These are phyloP conservation scores for Ettlia oleoabundans DNA, from an alignment of 139 green algal genomes.

Conservation along the genomic window DNA sequence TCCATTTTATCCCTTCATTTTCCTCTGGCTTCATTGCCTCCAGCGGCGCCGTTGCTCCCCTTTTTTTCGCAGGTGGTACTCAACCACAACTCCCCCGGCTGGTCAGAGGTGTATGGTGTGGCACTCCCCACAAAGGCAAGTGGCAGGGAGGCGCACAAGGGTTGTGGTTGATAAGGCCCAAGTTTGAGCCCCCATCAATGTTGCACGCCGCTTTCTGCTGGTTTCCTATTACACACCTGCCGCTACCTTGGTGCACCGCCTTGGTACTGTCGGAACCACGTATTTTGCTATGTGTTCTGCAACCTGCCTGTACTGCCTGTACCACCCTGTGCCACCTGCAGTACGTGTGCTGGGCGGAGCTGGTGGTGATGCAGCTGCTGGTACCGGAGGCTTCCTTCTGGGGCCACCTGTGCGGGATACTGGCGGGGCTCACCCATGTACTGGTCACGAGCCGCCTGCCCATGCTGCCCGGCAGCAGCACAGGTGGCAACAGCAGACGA, in stretches of 20 bases:
- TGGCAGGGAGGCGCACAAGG: no score
- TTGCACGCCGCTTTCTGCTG: no score
- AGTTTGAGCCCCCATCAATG: no score
- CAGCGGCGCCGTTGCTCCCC: not conserved
- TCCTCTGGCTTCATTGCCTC: not conserved
- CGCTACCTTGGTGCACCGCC: no score
- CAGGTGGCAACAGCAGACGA: not conserved
- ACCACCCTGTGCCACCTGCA: constrained; percentile 26
- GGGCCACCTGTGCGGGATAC: constrained; percentile 79
- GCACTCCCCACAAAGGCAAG: constrained; percentile 74
- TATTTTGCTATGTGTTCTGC: no score
- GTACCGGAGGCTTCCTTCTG: constrained; percentile 71
- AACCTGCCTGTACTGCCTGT: not conserved
- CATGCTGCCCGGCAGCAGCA: not conserved
- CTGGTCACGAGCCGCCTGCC: constrained; percentile 28
- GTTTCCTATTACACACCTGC: no score
- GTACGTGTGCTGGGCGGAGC: constrained; percentile 73
- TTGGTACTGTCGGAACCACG: no score
- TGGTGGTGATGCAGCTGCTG: constrained; percentile 67
- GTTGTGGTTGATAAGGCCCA: no score
- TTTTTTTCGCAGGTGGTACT: constrained; percentile 57
- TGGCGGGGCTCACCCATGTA: constrained; percentile 73
- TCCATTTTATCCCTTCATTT: not conserved
- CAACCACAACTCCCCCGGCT: constrained; percentile 49
- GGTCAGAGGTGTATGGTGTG: constrained; percentile 57